phyloP scores from a whole-genome alignment of 2,329 filamentous ascomycete genomes.

The Daldinia eschscholtzii region DNA sequence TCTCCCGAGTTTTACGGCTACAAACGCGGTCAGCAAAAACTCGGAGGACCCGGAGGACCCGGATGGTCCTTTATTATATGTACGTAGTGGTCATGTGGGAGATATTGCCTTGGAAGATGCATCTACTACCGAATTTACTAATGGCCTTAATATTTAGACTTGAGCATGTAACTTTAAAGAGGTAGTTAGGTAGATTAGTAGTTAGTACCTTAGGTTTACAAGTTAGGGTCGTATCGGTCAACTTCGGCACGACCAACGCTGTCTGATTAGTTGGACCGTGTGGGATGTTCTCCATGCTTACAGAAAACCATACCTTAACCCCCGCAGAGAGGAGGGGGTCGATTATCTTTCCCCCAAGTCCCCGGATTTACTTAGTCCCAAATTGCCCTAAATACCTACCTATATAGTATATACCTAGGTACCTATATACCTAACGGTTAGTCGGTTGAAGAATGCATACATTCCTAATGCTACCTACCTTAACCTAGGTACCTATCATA shows the following conservation, averaged over 20 bases:
- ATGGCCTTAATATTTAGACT: background rate
- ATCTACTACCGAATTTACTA: background rate
- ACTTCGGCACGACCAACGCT: background rate
- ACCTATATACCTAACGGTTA: too few species aligned
- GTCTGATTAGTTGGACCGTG: background rate
- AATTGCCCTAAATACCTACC: too few species aligned
- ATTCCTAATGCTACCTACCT: too few species aligned
- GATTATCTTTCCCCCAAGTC: slow-evolving; percentile 1
- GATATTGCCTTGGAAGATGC: background rate
- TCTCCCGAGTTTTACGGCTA: slow-evolving; percentile 7
- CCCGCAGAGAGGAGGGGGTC: background rate
- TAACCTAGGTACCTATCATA: too few species aligned
- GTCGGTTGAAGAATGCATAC: too few species aligned
- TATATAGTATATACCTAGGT: too few species aligned
- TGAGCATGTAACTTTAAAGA: background rate
- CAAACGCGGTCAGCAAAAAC: background rate
- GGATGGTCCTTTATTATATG: background rate
- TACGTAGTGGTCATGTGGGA: background rate
- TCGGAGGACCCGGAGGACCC: background rate
- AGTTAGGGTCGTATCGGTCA: background rate
- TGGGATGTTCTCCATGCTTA: background rate
- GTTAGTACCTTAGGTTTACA: too few species aligned
- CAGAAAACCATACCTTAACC: background rate
- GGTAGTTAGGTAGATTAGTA: background rate
- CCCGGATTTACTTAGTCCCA: slow-evolving; percentile 6